A percentile compares a stretch with the other conserved stretches of the same genome.
Conservation (phyloP, 2,329 filamentous ascomycete genomes). For the Metarhizium album region DNA sequence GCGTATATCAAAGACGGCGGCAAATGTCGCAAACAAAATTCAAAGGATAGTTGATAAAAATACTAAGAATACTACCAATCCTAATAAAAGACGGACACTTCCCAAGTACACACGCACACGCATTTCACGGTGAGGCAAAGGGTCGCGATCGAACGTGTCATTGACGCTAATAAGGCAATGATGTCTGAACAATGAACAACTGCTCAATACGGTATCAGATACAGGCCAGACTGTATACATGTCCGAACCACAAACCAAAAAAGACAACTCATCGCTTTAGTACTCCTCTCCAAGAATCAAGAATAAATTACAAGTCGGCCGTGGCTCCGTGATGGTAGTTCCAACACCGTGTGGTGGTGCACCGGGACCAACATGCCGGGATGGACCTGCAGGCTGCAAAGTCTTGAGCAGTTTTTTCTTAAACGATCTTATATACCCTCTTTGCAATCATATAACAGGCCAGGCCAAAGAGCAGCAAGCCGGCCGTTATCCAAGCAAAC, state of each 20-base stretch:
- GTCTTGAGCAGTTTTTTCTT: too few relatives aligned
- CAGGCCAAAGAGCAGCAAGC: constrained; percentile 67
- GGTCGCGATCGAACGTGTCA: too few relatives aligned
- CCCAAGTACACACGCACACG: too few relatives aligned
- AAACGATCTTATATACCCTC: constrained; percentile 72
- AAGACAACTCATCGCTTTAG: background rate
- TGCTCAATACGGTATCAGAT: background rate
- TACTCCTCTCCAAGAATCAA: background rate
- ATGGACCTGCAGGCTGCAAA: too few relatives aligned
- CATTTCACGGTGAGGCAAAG: too few relatives aligned
- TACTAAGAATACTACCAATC: too few relatives aligned
- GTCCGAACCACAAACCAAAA: background rate
- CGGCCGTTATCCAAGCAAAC: constrained; percentile 67
- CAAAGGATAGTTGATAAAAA: background rate
- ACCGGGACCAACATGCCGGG: background rate
- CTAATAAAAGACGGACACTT: too few relatives aligned
- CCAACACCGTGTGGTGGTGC: background rate
- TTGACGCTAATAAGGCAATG: background rate
- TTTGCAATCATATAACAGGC: constrained; percentile 75
- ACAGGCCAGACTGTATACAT: background rate
- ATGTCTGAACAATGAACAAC: too few relatives aligned
- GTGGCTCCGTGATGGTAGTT: too few relatives aligned
- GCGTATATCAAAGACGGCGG: background rate
- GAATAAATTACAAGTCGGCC: background rate
- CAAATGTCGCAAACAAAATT: background rate